A percentile compares a stretch with the other conserved stretches of the same genome.
Evolutionary conservation across 192 early-diverging fungal species (phyloP).

Genomic region (Haplosporangium gracile): DNA sequence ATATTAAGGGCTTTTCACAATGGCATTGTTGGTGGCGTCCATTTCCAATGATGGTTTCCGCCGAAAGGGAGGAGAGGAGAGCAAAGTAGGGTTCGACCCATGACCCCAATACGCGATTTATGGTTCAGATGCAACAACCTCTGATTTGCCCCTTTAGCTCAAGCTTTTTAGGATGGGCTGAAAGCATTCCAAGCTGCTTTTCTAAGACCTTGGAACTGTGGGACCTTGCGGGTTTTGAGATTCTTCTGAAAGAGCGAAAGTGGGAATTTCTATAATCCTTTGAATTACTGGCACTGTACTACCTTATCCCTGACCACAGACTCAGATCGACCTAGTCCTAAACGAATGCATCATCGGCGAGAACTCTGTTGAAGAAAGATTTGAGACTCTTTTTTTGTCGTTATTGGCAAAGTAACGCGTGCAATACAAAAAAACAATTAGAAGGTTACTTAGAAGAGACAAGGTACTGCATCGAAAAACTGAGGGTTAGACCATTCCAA

Average conservation of each 20-base stretch:
- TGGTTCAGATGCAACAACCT: neutral
- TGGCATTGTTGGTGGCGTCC: no score
- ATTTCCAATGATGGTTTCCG: neutral
- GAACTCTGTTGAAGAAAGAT: neutral
- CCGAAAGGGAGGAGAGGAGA: neutral
- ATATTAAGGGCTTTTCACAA: no score
- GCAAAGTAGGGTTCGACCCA: neutral
- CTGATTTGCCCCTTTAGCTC: neutral
- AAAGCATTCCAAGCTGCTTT: neutral
- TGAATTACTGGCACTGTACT: neutral
- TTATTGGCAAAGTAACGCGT: neutral
- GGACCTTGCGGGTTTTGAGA: neutral
- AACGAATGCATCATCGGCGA: neutral
- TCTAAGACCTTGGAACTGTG: neutral
- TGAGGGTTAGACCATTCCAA: neutral
- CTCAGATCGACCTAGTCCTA: neutral
- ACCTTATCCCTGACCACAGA: neutral
- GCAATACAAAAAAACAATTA: neutral
- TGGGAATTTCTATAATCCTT: neutral
- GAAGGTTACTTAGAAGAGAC: no score
- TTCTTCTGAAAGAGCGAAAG: neutral
- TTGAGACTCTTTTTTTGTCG: neutral
- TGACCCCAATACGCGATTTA: slow-evolving; percentile 4
- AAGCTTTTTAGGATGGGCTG: neutral
- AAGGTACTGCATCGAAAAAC: no score